Base-by-base conservation (phyloP, 2,329 filamentous ascomycete genomes). In the Calonectria henricotiae region DNA sequence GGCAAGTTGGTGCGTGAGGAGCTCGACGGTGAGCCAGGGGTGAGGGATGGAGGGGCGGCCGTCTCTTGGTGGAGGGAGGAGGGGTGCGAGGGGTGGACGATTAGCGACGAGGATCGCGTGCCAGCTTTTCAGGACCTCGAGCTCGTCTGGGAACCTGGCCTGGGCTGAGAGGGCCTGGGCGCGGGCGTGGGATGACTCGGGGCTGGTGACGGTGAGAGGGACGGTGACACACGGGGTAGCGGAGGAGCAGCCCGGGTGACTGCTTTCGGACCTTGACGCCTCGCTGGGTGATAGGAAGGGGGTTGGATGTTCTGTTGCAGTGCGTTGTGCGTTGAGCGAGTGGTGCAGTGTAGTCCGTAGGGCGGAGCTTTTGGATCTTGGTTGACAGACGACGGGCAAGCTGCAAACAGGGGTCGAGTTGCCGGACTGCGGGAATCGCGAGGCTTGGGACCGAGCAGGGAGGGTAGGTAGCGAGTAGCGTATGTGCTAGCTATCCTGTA, bases 1-100 rank as follows among this genome's bases (percentile, higher is more conserved):
- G 78, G 77, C 70, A 79, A 79, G 72, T 77, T 68, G 74, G 71
- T 73, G 74, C 73, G 76, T 76, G 74, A 73, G 70, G 68, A 44
- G 27, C 68, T 63, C 61, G 51, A 62, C 37, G 58, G 65, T 68
- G 68, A 70, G 67, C 73, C 67, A 68, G 66, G 51, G 68, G 67
- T 41, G 70, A 65, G 68, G 68, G 70, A 70, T 73, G 72, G 66
- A 74, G 73, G 74, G 71, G 73, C 74, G 75, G 74, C 58, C 58
- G 74, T 69, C 66, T 66, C 69, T 70, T 76, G 71, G 76, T 74
- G 75, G 75, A 70, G 75, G 74, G 74, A 62, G 68, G 55, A 62
- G 66, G 69, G 67, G 68, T 58, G 70, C 65, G 71, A 66, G 49
- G 68, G 64, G 61, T 68, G 61, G 44, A 64, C 63, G 70, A 74